Conservation (phyloP, 257 asterid species). For the Striga asiatica region DNA sequence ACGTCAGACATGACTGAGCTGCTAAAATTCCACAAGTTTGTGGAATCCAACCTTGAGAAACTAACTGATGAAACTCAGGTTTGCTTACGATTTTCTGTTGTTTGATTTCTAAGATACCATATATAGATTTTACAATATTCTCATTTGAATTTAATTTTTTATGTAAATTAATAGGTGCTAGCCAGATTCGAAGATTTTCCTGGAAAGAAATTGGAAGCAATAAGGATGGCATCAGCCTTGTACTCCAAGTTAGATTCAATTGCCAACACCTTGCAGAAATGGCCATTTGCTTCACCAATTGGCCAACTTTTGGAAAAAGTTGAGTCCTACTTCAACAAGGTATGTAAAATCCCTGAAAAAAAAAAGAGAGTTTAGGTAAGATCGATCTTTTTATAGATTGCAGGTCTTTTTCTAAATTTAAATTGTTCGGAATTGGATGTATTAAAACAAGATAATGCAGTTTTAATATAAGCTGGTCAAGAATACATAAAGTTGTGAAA, state of each 20-base stretch:
- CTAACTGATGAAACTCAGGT: constrained; percentile 82
- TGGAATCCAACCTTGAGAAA: constrained; percentile 72
- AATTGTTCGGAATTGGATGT: too few relatives aligned
- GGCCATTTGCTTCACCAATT: constrained; percentile 46
- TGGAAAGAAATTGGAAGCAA: constrained; percentile 62
- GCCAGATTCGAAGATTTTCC: constrained; percentile 87
- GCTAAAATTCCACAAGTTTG: constrained; percentile 42
- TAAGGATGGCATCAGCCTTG: constrained; percentile 74
- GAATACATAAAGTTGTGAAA: too few relatives aligned
- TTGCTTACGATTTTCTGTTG: background rate
- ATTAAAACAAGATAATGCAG: too few relatives aligned
- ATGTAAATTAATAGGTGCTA: constrained; percentile 36
- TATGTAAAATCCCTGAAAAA: too few relatives aligned
- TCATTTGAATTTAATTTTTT: background rate
- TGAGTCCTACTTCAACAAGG: constrained; percentile 71
- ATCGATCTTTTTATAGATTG: too few relatives aligned
- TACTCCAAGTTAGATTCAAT: constrained; percentile 47
- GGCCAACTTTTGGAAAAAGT: constrained; percentile 54
- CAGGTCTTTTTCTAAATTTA: too few relatives aligned
- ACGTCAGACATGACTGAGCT: constrained; percentile 78
- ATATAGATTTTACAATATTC: background rate
- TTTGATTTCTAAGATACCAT: background rate
- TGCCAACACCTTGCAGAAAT: constrained; percentile 33
- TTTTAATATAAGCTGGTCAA: too few relatives aligned
- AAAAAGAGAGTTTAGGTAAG: too few relatives aligned